Base-by-base conservation (phyloP, 1,284 basidiomycete genomes). In the Melampsora americana region DNA sequence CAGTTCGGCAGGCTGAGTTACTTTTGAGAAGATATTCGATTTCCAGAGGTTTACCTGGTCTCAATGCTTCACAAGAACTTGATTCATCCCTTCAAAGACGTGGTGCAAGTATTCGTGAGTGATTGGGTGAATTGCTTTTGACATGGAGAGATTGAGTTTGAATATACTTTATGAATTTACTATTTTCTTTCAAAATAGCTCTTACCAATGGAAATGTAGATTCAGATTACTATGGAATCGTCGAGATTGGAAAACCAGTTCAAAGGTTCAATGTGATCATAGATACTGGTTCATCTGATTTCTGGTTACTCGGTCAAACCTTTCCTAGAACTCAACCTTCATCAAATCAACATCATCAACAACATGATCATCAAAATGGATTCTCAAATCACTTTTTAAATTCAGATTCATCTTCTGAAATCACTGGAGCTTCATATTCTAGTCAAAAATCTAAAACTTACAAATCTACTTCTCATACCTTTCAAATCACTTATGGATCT, bases 401-500 rank as follows among this genome's bases (percentile, higher is more conserved):
- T 42, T 12, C 42, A 9, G 79, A 79, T 76, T 20, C 76, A 66
- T 77, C 79, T 5, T 46, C 65, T 0, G 26, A 66, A 14, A 79
- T 80, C 0, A 79, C 79, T 75, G 80, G 83, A 32, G 53, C 81
- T 12, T 65, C 69, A 7, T 70, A 78, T 30, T 81, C 80, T 30
- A 77, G 69, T 26, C 78, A 80, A 5, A 42, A 42, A 42, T 42
- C 42, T 42, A 42, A 42, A 42, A 42, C 42, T 42, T 79, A 80
- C 68, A 64, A 78, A 14, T 77, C 78, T 23, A 79, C 79, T 18
- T 69, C 46, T 32, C 79, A 78, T 28, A 60, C 86, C 0, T 96
- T 96, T 82, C 80, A 84, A 14, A 90, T 96, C 73, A 86, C 86
- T 2, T 98, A 97, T 80, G 94, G 93, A 35, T 89, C 88, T 53